These are phyloP conservation scores for Phytophthora macrochlamydospora DNA, from an alignment of 352 stramenopile genomes.

Conservation along the genomic window DNA sequence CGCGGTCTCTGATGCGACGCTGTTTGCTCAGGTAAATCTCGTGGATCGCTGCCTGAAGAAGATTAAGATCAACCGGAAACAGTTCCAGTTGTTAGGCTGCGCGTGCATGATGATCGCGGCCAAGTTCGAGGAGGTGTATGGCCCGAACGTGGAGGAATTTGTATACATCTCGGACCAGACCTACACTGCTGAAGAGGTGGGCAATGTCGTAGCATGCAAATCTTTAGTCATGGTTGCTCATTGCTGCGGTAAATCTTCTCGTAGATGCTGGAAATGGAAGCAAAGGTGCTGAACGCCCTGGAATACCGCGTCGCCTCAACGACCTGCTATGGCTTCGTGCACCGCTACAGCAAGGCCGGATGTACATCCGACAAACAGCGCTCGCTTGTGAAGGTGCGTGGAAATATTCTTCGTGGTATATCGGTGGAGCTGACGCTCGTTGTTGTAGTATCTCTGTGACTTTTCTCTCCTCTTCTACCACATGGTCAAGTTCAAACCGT, in stretches of 20 bases:
- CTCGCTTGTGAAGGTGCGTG: slow-evolving; percentile 64
- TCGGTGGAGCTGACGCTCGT: slow-evolving; percentile 1
- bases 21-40: slow-evolving; percentile 59
- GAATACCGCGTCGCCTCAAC: slow-evolving; percentile 82
- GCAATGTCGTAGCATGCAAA: too few relatives aligned
- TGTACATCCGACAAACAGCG: slow-evolving; percentile 61
- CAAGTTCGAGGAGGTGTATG: slow-evolving; percentile 98
- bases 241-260: slow-evolving; percentile 2
- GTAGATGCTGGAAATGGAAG: slow-evolving; percentile 87
- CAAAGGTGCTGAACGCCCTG: slow-evolving; percentile 71
- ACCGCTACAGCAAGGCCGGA: slow-evolving; percentile 64
- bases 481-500: slow-evolving; percentile 79
- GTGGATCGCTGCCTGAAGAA: slow-evolving; percentile 83
- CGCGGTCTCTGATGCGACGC: too few relatives aligned
- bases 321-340: slow-evolving; percentile 76
- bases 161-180: slow-evolving; percentile 98
- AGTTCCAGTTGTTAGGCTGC: slow-evolving; percentile 96
- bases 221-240: slow-evolving; percentile 5
- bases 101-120: slow-evolving; percentile 95
- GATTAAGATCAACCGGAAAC: slow-evolving; percentile 87
- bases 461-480: slow-evolving; percentile 71
- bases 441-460: slow-evolving; percentile 72
- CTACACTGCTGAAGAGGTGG: slow-evolving; percentile 88
- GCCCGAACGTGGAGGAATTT: slow-evolving; percentile 93
- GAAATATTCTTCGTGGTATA: too few relatives aligned